Base-by-base conservation (phyloP, 2,329 filamentous ascomycete genomes). In the Cercospora beticola region DNA sequence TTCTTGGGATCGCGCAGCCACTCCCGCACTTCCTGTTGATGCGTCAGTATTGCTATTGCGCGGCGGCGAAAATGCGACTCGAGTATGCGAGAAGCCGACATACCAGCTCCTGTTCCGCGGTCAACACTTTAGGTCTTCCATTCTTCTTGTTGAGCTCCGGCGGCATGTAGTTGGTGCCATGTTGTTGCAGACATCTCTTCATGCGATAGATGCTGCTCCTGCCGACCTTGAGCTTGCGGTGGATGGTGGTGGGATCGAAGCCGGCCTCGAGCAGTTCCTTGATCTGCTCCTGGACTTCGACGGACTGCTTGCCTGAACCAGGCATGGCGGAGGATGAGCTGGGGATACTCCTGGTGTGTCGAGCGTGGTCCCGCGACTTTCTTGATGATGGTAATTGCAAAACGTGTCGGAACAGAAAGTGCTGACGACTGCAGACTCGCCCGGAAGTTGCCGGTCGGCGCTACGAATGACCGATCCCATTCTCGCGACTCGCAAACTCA, bases 101-200 rank as follows among this genome's bases (percentile, higher is more conserved):
- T 72, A 78, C 76, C 62, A 77, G 62, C 59, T 78, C 77, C 65
- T 78, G 76, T 64, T 77, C 76, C 4, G 74, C 72, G 12, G 72
- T 76, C 62, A 78, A 65, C 23, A 77, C 75, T 65, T 77, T 77
- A 18, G 76, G 76, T 23, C 76, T 62, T 6, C 76, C 76, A 70
- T 78, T 78, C 72, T 78, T 78, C 72, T 78, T 78, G 62, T 77
- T 77, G 68, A 76, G 61, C 71, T 76, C 77, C 6, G 69, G 57
- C 9, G 76, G 76, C 71, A 77, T 76, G 60, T 78, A 78, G 21
- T 76, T 76, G 16, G 76, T 76, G 36, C 76, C 76, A 72, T 78
- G 75, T 56, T 75, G 73, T 57, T 76, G 71, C 14, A 78, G 68
- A 64, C 75, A 74, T 70, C 76, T 71, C 66, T 77, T 77, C 76